A percentile compares a stretch with the other conserved stretches of the same genome.
Evolutionary conservation across 2,329 filamentous ascomycete genomes (phyloP).

Genomic region (Byssothecium circinans): DNA sequence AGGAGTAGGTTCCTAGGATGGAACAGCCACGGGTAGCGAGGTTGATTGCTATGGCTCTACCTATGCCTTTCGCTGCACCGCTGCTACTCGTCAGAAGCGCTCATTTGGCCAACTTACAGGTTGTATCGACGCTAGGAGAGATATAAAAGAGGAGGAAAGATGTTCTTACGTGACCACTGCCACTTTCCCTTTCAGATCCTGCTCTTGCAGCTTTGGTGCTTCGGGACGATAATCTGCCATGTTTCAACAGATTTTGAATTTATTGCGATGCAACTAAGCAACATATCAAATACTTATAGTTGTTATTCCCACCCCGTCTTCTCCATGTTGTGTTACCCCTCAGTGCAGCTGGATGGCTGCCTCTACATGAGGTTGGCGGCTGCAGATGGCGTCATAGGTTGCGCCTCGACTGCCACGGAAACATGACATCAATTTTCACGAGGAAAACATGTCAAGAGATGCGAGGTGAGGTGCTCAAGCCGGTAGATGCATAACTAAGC

Average conservation of each 20-base stretch:
- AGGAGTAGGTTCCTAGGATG: constrained; percentile 35
- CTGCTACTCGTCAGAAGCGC: no score
- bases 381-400: constrained; percentile 11
- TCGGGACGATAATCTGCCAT: constrained; percentile 27
- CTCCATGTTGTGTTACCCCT: neutral
- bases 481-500: neutral
- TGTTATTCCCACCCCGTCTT: neutral
- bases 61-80: no score
- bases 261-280: neutral
- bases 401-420: neutral
- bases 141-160: neutral
- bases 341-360: neutral
- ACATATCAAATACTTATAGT: neutral
- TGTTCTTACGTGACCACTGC: constrained; percentile 35
- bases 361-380: constrained; percentile 1
- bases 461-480: neutral
- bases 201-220: constrained; percentile 24
- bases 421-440: no score
- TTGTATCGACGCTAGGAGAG: no score
- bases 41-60: no score
- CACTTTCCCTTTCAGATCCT: constrained; percentile 33
- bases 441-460: neutral
- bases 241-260: neutral
- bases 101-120: no score
- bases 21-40: constrained; percentile 33